phyloP scores from a whole-genome alignment of 805 yeast species.

The Cyberlindnera saturnus region DNA sequence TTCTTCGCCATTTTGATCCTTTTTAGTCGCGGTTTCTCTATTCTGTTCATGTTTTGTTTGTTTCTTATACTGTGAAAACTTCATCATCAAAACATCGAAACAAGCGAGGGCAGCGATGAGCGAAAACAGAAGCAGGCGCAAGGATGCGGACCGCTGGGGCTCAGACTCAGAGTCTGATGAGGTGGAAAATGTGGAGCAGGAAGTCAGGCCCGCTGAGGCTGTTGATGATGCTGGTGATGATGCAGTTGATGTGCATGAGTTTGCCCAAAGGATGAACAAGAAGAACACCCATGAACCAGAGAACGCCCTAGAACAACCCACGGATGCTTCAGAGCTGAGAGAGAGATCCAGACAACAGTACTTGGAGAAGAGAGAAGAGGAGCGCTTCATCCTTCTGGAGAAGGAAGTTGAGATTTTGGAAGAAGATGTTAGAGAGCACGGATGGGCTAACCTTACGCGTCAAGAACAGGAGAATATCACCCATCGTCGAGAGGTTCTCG shows the following conservation, averaged over 20 bases:
- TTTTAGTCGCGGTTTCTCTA: too few relatives aligned
- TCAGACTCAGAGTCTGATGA: slow-evolving; percentile 15
- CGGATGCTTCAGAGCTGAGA: slow-evolving; percentile 25
- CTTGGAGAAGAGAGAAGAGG: slow-evolving; percentile 41
- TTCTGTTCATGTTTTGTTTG: not conserved
- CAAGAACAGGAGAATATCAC: slow-evolving; percentile 46
- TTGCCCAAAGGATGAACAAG: not conserved
- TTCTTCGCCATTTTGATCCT: not conserved
- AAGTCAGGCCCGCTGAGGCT: not conserved
- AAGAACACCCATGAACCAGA: slow-evolving; percentile 4
- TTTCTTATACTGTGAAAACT: not conserved
- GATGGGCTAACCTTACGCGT: slow-evolving; percentile 46
- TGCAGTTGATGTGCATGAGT: not conserved
- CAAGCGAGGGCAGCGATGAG: not conserved
- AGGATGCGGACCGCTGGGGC: slow-evolving; percentile 17
- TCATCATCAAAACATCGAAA: not conserved
- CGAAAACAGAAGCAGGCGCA: slow-evolving; percentile 1
- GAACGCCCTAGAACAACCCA: slow-evolving; percentile 14
- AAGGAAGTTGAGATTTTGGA: slow-evolving; percentile 45
- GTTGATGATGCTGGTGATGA: not conserved
- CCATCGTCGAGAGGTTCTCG: slow-evolving; percentile 44
- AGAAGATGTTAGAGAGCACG: slow-evolving; percentile 41
- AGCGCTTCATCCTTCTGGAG: slow-evolving; percentile 36
- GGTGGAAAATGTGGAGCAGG: not conserved
- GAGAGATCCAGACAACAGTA: slow-evolving; percentile 44